A percentile compares a stretch with the other conserved stretches of the same genome.
Evolutionary conservation across 257 asterid genomes (phyloP).

Genomic region (Solanum chmielewskii): DNA sequence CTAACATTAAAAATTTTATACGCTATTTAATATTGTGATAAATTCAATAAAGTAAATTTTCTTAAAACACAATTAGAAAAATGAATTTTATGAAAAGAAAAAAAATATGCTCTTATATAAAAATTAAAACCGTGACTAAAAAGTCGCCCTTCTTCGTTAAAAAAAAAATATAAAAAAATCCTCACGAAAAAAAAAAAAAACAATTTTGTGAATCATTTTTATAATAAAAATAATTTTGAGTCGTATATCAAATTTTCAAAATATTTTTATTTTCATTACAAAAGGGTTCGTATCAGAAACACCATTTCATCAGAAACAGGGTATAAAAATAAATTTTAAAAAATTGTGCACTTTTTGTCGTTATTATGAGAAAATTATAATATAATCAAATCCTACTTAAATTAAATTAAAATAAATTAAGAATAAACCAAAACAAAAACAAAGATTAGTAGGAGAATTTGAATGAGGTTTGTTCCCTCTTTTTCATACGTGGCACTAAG

Average conservation of each 20-base stretch:
- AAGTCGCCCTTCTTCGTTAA: background rate
- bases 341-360: background rate
- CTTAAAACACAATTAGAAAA: too few relatives aligned
- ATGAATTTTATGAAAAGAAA: background rate
- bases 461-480: background rate
- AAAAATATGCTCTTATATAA: background rate
- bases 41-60: too few relatives aligned
- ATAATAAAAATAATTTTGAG: background rate
- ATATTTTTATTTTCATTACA: background rate
- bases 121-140: background rate
- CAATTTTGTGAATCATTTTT: background rate
- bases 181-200: background rate
- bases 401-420: background rate
- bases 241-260: background rate
- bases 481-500: background rate
- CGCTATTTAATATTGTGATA: background rate
- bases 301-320: background rate
- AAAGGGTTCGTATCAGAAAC: background rate
- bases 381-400: background rate
- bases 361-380: background rate
- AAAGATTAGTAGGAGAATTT: background rate
- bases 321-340: background rate
- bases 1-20: background rate
- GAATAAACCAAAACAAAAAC: background rate
- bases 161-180: too few relatives aligned